A percentile compares a stretch with the other conserved stretches of the same genome.
Evolutionary conservation across 371 early-diverging fungal species (phyloP).

Genomic region (Mortierella sp.): DNA sequence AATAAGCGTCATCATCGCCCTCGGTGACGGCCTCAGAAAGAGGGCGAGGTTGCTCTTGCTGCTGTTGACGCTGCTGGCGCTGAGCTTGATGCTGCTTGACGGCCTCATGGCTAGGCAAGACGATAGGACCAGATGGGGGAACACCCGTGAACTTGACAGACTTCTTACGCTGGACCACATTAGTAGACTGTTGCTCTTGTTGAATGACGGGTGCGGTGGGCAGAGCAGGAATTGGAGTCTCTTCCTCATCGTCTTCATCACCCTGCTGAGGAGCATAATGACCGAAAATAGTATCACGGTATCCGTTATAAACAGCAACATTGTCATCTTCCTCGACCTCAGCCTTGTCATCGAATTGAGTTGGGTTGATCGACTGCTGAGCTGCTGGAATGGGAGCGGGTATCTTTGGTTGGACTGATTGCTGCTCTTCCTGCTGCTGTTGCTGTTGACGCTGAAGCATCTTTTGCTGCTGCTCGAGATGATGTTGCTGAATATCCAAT

Average conservation of each 20-base stretch:
- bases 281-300: conserved; percentile 56
- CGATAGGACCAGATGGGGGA: conserved; percentile 39
- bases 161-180: conserved; percentile 46
- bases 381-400: conserved; percentile 21
- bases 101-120: conserved; percentile 38
- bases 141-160: conserved; percentile 54
- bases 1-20: not conserved
- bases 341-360: conserved; percentile 48
- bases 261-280: conserved; percentile 30
- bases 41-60: conserved; percentile 5
- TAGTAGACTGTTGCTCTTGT: not conserved
- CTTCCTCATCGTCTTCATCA: conserved; percentile 43
- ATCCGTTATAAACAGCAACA: conserved; percentile 41
- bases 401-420: not conserved
- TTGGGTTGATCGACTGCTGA: conserved; percentile 37
- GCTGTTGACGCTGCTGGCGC: conserved; percentile 28
- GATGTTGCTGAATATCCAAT: conserved; percentile 49
- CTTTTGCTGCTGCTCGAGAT: conserved; percentile 37
- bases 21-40: not conserved
- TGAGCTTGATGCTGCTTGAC: conserved; percentile 45
- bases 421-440: conserved; percentile 8
- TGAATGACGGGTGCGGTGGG: conserved; percentile 7
- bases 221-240: not conserved
- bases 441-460: conserved; percentile 40
- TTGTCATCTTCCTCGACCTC: conserved; percentile 41